Base-by-base conservation (phyloP, 2,329 filamentous ascomycete genomes). In the Microdochium trichocladiopsis region DNA sequence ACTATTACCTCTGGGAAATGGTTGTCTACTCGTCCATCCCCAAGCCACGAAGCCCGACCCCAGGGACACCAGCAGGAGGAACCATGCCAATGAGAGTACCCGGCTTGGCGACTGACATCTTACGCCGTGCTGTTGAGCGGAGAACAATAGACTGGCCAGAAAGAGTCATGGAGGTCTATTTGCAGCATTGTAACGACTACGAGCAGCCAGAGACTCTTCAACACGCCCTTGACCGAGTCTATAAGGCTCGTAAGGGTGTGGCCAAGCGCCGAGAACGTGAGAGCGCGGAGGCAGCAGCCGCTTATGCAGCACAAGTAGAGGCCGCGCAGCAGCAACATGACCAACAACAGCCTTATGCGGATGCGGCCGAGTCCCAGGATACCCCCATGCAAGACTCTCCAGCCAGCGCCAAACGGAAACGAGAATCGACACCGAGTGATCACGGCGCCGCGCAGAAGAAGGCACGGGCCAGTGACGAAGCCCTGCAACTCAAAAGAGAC, bases 1-100 rank as follows among this genome's bases (percentile, higher is more conserved):
- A 86, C 45, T 96, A 90, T 69, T 96, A 96, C 69, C 77, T 86
- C 51, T 97, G 91, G 87, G 94, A 97, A 70, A 86, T 97, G 77
- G 78, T 87, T 53, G 62, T 82, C 4, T 82, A 80, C 57, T 70
- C 73, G 2, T 74, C 75, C 4, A 71, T 67, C 53, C 74, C 77
- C 51, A 79, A 76, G 52, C 70, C 72, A 33, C 72, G 78, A 53
- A 81, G 80, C 54, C 74, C 77, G 1, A 79, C 76, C 0, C 77
- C 78, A 4, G 71, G 69, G 2, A 72, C 71, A 4, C 59, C 62
- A 0, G 63, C 60, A 10, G 55, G 56, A n/a, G 57, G 56, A 21
- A 54, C 67, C 18, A 75, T 76, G 49, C 74, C 74, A 8, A 73
- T 80, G 47, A 80, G 84, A 22, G 79, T 82, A n/a, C 90, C 92